phyloP scores from a whole-genome alignment of 495 filamentous ascomycete species.

The Mycothermus thermophilus region DNA sequence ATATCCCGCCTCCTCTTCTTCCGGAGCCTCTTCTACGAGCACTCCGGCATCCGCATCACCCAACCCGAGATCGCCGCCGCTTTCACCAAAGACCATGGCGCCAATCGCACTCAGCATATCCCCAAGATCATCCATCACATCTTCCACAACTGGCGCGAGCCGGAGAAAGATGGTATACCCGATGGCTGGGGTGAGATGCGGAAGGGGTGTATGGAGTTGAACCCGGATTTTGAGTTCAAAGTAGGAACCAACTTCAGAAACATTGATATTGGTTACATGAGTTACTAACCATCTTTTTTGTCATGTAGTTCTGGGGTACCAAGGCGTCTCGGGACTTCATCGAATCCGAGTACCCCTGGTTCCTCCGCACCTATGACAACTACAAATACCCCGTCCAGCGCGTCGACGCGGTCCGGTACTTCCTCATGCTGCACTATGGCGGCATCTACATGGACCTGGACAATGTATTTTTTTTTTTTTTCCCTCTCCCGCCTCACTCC shows the following conservation, averaged over 20 bases:
- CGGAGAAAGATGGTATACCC: slow-evolving; percentile 46
- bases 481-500: not conserved
- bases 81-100: slow-evolving; percentile 3
- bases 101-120: slow-evolving; percentile 7
- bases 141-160: slow-evolving; percentile 47
- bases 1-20: slow-evolving; percentile 13
- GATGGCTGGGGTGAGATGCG: slow-evolving; percentile 60
- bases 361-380: slow-evolving; percentile 66
- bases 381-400: slow-evolving; percentile 76
- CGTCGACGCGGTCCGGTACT: slow-evolving; percentile 79
- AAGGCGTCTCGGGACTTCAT: slow-evolving; percentile 63
- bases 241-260: too few species aligned
- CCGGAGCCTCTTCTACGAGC: slow-evolving; percentile 15
- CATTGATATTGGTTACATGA: too few species aligned
- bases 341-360: slow-evolving; percentile 66
- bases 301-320: slow-evolving; percentile 70
- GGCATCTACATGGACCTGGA: slow-evolving; percentile 86
- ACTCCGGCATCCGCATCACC: slow-evolving; percentile 14
- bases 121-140: slow-evolving; percentile 90
- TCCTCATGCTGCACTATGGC: slow-evolving; percentile 68
- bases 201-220: slow-evolving; percentile 59
- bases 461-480: slow-evolving; percentile 37
- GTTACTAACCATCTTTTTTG: too few species aligned
- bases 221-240: slow-evolving; percentile 70
- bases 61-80: slow-evolving; percentile 10